Percentiles rank a stretch among this genome's conserved stretches.
These are phyloP conservation scores for Cylindrodendrum hubeiense DNA, from an alignment of 2,329 filamentous ascomycete genomes.

Conservation along the genomic window DNA sequence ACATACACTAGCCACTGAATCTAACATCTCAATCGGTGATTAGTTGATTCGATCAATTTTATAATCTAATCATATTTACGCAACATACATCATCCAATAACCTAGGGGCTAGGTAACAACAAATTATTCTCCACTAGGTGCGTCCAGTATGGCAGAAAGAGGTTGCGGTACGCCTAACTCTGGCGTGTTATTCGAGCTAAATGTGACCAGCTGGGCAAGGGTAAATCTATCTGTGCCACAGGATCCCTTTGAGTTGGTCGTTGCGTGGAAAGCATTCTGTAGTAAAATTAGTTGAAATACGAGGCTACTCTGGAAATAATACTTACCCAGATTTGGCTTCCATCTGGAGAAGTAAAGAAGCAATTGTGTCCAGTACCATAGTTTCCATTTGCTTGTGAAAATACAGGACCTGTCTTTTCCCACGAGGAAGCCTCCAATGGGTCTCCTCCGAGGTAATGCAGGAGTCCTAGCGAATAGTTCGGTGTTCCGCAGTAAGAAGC, in stretches of 20 bases:
- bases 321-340: slow-evolving; percentile 59
- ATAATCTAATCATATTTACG: too few relatives aligned
- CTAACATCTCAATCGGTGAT: too few relatives aligned
- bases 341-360: slow-evolving; percentile 68
- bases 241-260: slow-evolving; percentile 8
- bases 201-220: slow-evolving; percentile 13
- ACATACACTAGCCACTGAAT: too few relatives aligned
- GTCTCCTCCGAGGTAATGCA: slow-evolving; percentile 64
- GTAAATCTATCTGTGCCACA: slow-evolving; percentile 14
- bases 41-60: too few relatives aligned
- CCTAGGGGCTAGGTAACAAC: too few relatives aligned
- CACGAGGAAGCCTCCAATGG: slow-evolving; percentile 59
- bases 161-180: slow-evolving; percentile 20
- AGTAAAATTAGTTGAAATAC: too few relatives aligned
- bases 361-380: slow-evolving; percentile 68
- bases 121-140: slow-evolving; percentile 19
- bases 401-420: slow-evolving; percentile 62
- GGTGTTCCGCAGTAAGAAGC: slow-evolving; percentile 67
- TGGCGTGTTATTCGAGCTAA: background rate
- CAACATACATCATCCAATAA: too few relatives aligned
- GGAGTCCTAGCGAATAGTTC: slow-evolving; percentile 63
- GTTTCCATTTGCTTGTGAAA: slow-evolving; percentile 65
- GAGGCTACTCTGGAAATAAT: too few relatives aligned
- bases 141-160: background rate
- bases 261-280: slow-evolving; percentile 23